These are phyloP conservation scores for Tolypocladium amazonense DNA, from an alignment of 2,329 filamentous ascomycete genomes.

Conservation along the genomic window DNA sequence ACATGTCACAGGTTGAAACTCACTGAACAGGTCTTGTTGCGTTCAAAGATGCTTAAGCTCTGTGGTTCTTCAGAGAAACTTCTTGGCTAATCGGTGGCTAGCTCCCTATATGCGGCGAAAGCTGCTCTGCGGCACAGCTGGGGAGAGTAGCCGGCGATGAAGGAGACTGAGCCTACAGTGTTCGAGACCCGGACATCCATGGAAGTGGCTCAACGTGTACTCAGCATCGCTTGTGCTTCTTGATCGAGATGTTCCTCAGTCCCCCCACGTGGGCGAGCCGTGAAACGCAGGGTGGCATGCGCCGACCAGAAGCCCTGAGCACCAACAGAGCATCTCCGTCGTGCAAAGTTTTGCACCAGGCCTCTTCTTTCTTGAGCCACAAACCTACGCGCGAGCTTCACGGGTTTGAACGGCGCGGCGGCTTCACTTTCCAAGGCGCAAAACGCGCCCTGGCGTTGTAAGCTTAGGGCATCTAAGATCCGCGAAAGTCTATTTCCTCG, in stretches of 20 bases:
- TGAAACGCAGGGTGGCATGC: neutral
- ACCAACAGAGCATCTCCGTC: neutral
- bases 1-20: too few relatives aligned
- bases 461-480: neutral
- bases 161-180: neutral
- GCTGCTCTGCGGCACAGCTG: neutral
- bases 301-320: neutral
- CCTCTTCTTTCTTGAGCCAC: neutral
- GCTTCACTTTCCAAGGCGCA: neutral
- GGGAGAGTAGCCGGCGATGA: neutral
- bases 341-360: neutral
- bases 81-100: neutral
- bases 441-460: neutral
- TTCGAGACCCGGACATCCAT: neutral
- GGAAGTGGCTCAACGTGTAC: neutral
- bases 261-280: neutral
- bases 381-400: neutral
- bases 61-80: neutral
- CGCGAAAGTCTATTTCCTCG: neutral
- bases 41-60: neutral
- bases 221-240: neutral
- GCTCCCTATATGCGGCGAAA: neutral
- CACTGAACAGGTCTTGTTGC: neutral
- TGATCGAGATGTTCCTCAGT: neutral
- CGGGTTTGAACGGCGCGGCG: neutral